Percentiles rank a stretch among this genome's conserved stretches.
phyloP scores from a whole-genome alignment of 1,139 yeast species.

The Magnusiomyces suaveolens region DNA sequence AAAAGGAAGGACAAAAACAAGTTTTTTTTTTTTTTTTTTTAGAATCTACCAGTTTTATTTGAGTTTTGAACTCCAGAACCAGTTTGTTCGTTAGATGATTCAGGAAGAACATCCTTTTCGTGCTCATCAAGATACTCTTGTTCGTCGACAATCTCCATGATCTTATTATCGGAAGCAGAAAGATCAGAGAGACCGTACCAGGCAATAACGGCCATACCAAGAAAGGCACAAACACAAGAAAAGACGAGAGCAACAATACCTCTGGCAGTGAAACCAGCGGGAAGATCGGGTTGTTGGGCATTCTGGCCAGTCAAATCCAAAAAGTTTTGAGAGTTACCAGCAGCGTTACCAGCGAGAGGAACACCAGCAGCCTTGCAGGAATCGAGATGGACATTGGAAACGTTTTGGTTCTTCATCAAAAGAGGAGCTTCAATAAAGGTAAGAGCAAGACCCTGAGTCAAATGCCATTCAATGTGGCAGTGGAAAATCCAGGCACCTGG shows the following conservation, averaged over 20 bases:
- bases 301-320: conserved; percentile 64
- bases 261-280: conserved; percentile 78
- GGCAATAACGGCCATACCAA: conserved; percentile 68
- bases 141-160: neutral
- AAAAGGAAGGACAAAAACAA: neutral
- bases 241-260: conserved; percentile 83
- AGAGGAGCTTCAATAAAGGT: conserved; percentile 68
- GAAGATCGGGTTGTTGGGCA: conserved; percentile 53
- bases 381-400: conserved; percentile 50
- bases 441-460: conserved; percentile 75
- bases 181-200: conserved; percentile 71
- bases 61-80: neutral
- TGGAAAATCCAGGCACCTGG: conserved; percentile 95
- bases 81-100: neutral
- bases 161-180: neutral
- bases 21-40: too few relatives aligned
- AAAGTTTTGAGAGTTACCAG: conserved; percentile 57
- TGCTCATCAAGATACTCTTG: neutral
- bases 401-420: conserved; percentile 40
- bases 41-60: neutral
- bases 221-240: conserved; percentile 66
- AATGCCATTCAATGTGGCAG: conserved; percentile 92
- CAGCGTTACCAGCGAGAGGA: conserved; percentile 68
- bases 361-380: conserved; percentile 50
- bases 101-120: neutral